Evolutionary conservation across 179 eudicot species (phyloP).

Genomic region (Amaranthus tricolor): DNA sequence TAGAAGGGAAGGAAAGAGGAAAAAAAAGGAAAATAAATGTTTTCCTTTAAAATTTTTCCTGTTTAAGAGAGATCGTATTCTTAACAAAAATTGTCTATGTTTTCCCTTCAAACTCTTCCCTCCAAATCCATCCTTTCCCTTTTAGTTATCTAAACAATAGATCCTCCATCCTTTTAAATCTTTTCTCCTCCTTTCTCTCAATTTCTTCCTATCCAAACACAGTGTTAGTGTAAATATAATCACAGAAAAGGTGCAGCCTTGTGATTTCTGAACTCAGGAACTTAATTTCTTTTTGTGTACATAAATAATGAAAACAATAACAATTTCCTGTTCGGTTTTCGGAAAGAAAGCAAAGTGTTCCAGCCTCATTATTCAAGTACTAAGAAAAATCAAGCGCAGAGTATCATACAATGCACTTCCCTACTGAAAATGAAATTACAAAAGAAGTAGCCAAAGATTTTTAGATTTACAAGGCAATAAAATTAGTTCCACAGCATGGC

Average conservation of each 20-base stretch:
- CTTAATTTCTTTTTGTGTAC: neutral
- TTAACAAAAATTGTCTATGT: no score
- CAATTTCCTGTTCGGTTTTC: neutral
- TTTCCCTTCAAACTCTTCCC: no score
- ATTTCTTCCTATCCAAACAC: no score
- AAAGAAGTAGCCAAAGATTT: slow-evolving; percentile 12
- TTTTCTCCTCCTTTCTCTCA: no score
- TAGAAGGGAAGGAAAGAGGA: no score
- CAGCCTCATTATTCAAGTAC: slow-evolving; percentile 24
- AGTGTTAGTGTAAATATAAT: neutral
- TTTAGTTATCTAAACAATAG: no score
- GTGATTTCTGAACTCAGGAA: neutral
- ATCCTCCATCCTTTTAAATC: no score
- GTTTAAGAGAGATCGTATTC: no score
- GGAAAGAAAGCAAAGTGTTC: slow-evolving; percentile 1
- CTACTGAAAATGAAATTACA: slow-evolving; percentile 10
- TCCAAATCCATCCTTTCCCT: no score
- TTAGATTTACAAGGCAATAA: slow-evolving; percentile 31
- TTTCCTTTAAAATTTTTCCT: neutral
- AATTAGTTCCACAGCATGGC: slow-evolving; percentile 17
- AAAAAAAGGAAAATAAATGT: no score
- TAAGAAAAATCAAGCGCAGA: slow-evolving; percentile 17
- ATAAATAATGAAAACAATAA: slow-evolving; percentile 8
- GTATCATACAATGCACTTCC: neutral
- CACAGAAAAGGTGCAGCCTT: neutral